phyloP scores from a whole-genome alignment of 495 filamentous ascomycete species.

The Cryomyces antarcticus region DNA sequence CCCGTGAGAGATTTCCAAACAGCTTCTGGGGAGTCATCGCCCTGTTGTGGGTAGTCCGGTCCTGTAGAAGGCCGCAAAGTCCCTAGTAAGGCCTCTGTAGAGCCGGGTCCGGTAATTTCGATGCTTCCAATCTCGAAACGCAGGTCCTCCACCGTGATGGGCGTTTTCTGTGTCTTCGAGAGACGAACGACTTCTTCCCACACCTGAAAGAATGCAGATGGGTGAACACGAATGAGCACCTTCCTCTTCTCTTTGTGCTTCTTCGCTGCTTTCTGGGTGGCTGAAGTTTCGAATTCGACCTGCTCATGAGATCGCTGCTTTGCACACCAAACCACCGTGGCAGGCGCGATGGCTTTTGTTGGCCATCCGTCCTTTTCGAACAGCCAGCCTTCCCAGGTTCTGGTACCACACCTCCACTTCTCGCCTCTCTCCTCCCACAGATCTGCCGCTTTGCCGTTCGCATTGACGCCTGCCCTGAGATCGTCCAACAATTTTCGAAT shows the following conservation, averaged over 20 bases:
- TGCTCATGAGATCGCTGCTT: constrained; percentile 10
- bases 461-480: constrained; percentile 37
- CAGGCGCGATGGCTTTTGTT: constrained; percentile 47
- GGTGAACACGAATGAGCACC: constrained; percentile 62
- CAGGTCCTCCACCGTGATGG: constrained; percentile 66
- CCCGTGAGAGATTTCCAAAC: constrained; percentile 44
- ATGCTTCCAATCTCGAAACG: constrained; percentile 92
- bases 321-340: constrained; percentile 48
- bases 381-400: constrained; percentile 47
- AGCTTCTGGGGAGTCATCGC: constrained; percentile 22
- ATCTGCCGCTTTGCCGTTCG: constrained; percentile 14
- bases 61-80: constrained; percentile 40
- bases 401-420: constrained; percentile 56
- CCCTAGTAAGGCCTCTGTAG: constrained; percentile 60
- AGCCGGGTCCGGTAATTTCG: constrained; percentile 64
- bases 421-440: constrained; percentile 35
- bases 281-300: constrained; percentile 15
- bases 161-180: constrained; percentile 49
- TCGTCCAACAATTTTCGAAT: constrained; percentile 40
- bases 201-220: constrained; percentile 66
- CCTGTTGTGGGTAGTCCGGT: too few relatives aligned
- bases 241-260: constrained; percentile 31
- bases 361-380: constrained; percentile 32
- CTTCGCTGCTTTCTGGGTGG: background rate
- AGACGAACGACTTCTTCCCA: constrained; percentile 59